These are phyloP conservation scores for Crithidia sp. DNA, from an alignment of 208 protist species.

Conservation along the genomic window DNA sequence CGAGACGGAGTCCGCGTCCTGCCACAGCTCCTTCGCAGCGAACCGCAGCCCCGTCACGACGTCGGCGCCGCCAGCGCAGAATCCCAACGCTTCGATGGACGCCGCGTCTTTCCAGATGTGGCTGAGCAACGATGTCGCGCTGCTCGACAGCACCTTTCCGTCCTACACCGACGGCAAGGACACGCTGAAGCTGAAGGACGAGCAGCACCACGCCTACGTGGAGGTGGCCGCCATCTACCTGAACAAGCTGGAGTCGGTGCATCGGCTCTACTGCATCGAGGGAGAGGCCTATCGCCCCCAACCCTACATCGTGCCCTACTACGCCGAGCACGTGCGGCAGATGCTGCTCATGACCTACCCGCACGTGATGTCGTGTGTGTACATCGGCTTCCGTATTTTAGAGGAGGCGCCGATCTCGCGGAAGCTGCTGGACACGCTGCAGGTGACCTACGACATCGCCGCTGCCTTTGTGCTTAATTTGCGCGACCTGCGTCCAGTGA, in stretches of 20 bases:
- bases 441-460: slow-evolving; percentile 71
- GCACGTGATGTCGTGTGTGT: slow-evolving; percentile 63
- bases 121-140: slow-evolving; percentile 32
- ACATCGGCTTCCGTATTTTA: slow-evolving; percentile 76
- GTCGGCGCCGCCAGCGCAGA: slow-evolving; percentile 1
- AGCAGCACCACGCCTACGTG: slow-evolving; percentile 56
- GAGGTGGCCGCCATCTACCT: slow-evolving; percentile 50
- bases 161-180: slow-evolving; percentile 52
- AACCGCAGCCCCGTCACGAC: slow-evolving; percentile 4
- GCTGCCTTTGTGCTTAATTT: slow-evolving; percentile 77
- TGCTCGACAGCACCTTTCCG: slow-evolving; percentile 50
- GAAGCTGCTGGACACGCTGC: slow-evolving; percentile 65
- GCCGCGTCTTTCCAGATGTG: slow-evolving; percentile 24
- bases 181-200: slow-evolving; percentile 56
- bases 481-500: slow-evolving; percentile 53
- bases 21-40: slow-evolving; percentile 20
- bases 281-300: slow-evolving; percentile 49
- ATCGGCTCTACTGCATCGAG: slow-evolving; percentile 53
- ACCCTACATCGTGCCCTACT: slow-evolving; percentile 82
- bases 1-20: slow-evolving; percentile 11
- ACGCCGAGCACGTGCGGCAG: slow-evolving; percentile 83
- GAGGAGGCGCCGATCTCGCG: slow-evolving; percentile 65
- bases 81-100: slow-evolving; percentile 23
- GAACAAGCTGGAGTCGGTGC: slow-evolving; percentile 64
- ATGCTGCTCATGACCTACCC: slow-evolving; percentile 77